These are phyloP conservation scores for Coniochaeta sp. DNA, from an alignment of 2,329 filamentous ascomycete species.

Conservation along the genomic window DNA sequence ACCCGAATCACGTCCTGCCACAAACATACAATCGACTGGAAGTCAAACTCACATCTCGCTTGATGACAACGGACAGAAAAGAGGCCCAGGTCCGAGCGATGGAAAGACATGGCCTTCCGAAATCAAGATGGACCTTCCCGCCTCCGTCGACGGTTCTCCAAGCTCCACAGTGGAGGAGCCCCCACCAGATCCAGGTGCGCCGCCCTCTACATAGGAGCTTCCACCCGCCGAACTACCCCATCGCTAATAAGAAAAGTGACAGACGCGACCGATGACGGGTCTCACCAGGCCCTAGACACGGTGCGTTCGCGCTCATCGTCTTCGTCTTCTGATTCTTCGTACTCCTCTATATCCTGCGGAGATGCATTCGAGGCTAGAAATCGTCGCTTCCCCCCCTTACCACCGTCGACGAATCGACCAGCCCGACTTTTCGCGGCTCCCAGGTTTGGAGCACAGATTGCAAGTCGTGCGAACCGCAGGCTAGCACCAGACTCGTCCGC, in stretches of 20 bases:
- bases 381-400: background rate
- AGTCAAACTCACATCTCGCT: background rate
- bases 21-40: background rate
- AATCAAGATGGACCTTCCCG: background rate
- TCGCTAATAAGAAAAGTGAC: background rate
- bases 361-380: background rate
- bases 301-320: background rate
- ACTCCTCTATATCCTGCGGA: background rate
- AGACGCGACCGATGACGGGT: background rate
- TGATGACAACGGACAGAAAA: background rate
- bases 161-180: background rate
- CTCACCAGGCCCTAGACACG: background rate
- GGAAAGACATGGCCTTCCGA: background rate
- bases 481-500: background rate
- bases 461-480: background rate
- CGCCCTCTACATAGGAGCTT: too few relatives aligned
- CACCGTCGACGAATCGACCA: background rate
- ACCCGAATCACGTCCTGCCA: background rate
- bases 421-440: too few relatives aligned
- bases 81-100: background rate
- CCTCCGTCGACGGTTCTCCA: background rate
- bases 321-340: background rate
- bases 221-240: background rate
- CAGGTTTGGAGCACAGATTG: background rate
- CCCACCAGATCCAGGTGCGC: background rate